These are phyloP conservation scores for Cymbopogon citratus DNA, from an alignment of 176 grass and related monocot genomes.

Conservation along the genomic window DNA sequence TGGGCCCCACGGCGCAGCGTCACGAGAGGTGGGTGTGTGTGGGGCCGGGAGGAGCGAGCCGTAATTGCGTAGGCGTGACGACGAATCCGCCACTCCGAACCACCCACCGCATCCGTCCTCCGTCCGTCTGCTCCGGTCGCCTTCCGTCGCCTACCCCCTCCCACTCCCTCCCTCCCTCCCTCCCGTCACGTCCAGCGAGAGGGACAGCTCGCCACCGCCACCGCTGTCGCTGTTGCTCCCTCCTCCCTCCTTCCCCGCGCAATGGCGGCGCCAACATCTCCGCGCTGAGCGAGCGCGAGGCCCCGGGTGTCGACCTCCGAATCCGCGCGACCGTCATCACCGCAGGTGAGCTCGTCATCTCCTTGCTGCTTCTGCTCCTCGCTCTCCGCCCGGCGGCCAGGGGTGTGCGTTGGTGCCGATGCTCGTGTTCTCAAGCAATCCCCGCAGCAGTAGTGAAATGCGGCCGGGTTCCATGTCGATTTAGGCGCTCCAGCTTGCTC, in stretches of 20 bases:
- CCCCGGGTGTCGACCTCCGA: not conserved
- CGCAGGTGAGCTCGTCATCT: not conserved
- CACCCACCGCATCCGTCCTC: not conserved
- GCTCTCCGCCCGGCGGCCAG: not conserved
- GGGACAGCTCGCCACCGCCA: not conserved
- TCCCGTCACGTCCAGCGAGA: not conserved
- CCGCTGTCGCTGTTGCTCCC: too few species aligned
- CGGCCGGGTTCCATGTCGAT: not conserved
- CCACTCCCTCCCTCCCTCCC: not conserved
- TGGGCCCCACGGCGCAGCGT: not conserved
- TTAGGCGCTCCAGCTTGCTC: not conserved
- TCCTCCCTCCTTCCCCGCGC: not conserved
- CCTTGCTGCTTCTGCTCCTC: not conserved
- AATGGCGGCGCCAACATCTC: constrained; percentile 15
- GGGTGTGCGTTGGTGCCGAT: not conserved
- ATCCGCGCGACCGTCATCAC: not conserved
- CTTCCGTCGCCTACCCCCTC: not conserved
- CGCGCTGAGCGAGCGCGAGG: not conserved
- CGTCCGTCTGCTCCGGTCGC: not conserved
- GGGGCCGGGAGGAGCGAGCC: too few species aligned
- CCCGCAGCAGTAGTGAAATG: not conserved
- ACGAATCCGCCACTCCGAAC: constrained; percentile 4
- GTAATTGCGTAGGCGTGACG: constrained; percentile 21
- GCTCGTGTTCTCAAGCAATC: not conserved
- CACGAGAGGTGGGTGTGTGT: not conserved